phyloP scores from a whole-genome alignment of 164 flowering plant genomes.

The Magnolia kwangsiensis region DNA sequence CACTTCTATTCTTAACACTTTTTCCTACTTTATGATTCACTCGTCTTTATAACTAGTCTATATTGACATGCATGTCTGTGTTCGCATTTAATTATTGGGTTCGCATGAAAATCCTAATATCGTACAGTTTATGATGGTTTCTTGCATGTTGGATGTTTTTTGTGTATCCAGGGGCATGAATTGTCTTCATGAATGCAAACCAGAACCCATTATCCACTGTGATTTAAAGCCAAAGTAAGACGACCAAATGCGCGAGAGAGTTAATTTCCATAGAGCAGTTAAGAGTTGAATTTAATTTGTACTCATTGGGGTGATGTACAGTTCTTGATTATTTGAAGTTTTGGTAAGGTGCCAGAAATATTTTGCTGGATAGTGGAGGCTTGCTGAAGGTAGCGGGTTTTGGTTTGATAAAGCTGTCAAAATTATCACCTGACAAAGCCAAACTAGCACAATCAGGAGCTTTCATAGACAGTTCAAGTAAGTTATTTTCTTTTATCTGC shows the following conservation, averaged over 20 bases:
- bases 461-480: constrained; percentile 59
- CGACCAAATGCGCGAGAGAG: constrained; percentile 41
- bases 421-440: constrained; percentile 63
- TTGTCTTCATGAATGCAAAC: constrained; percentile 97
- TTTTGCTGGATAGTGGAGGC: constrained; percentile 96
- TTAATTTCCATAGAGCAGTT: constrained; percentile 14
- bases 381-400: constrained; percentile 89
- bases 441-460: constrained; percentile 43
- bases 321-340: constrained; percentile 68
- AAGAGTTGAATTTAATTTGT: constrained; percentile 8
- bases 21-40: no score
- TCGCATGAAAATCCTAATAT: background rate
- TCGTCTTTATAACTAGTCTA: no score
- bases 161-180: constrained; percentile 82
- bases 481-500: constrained; percentile 22
- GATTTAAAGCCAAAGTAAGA: constrained; percentile 98
- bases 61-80: no score
- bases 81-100: no score
- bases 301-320: constrained; percentile 28
- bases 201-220: constrained; percentile 88
- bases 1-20: no score
- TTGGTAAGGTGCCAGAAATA: constrained; percentile 99
- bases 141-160: background rate
- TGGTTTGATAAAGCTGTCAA: constrained; percentile 69
- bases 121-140: background rate